Base-by-base conservation (phyloP, 306 rosid genomes). In the Arachis hypogaea region DNA sequence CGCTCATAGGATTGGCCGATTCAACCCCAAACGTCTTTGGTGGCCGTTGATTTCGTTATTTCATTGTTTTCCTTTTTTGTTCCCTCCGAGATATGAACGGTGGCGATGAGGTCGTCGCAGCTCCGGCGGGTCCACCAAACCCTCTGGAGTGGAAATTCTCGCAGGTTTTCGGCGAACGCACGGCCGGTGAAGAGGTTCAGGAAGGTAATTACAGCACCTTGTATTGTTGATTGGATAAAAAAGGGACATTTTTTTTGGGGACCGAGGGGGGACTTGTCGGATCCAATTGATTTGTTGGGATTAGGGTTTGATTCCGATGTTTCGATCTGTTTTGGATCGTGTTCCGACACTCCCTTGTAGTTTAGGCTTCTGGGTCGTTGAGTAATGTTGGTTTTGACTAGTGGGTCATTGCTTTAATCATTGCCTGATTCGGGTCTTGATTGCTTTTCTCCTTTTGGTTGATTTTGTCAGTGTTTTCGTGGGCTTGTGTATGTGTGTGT, bases 101-200 rank as follows among this genome's bases (percentile, higher is more conserved):
- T 77, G 89, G 86, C 82, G 96, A 90, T 85, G 97, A 86, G 82
- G 97, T 86, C 84, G 85, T 88, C 81, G 84, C 86, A 83, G 92
- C 96, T 88, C 90, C 93, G 85, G 89, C 77, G 75, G 92, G 86
- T 55, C 89, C 90, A 42, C 85, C 92, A 7, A 81, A 66, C 76
- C 85, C 88, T 67, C 84, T 95, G 71, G 99, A 95, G 68, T 95
- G 99, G 99, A 95, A 92, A 87, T 95, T 95, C 87, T 92, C 99
- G 7, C 99, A 95, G 91, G 99, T 95, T 1, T 95, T 95, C 73
- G 99, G 99, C 30, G 99, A 95, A 76, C 96, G 99, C 7, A 73
- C 99, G 51, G 99, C 93, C 18, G 99, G 99, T 7, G 99, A 95
- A 80, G 99, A 95, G 83, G 99, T 95, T 59, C 99, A 95, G 82